Percentiles rank a stretch among this genome's conserved stretches.
Evolutionary conservation across 2,329 filamentous ascomycete genomes (phyloP).

Genomic region (Paecilomyces variotii): DNA sequence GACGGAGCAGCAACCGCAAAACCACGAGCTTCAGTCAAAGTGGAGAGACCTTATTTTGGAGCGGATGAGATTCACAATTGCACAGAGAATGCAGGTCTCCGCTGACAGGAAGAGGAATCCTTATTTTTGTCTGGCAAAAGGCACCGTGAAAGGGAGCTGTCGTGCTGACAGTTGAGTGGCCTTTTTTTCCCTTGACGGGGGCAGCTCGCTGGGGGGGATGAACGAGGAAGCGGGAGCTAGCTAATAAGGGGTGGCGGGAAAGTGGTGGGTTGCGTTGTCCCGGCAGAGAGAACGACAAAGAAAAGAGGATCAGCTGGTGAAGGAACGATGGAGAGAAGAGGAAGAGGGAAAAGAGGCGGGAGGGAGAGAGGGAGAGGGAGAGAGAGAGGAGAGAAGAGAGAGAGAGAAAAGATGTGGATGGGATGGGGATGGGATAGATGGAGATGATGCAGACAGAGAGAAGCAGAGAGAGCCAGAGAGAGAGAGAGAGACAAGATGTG

Average conservation of each 20-base stretch:
- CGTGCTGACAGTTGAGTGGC: conserved; percentile 1
- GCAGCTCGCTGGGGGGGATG: conserved; percentile 7
- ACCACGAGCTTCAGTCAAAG: conserved; percentile 7
- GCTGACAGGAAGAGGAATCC: conserved; percentile 4
- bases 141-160: conserved; percentile 1
- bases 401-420: conserved; percentile 11
- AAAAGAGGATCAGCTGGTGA: conserved; percentile 36
- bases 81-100: conserved; percentile 4
- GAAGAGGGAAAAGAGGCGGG: conserved; percentile 11
- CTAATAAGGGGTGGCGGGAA: not conserved
- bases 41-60: not conserved
- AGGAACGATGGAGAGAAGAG: conserved; percentile 20
- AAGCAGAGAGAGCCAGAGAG: conserved; percentile 8
- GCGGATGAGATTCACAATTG: not conserved
- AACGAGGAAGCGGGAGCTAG: conserved; percentile 3
- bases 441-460: conserved; percentile 13
- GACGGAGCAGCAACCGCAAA: conserved; percentile 8
- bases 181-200: conserved; percentile 7
- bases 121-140: not conserved
- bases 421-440: conserved; percentile 9
- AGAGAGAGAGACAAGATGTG: conserved; percentile 4
- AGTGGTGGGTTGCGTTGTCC: not conserved
- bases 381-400: conserved; percentile 20
- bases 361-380: conserved; percentile 7
- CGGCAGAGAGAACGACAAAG: conserved; percentile 23